phyloP scores from a whole-genome alignment of 192 early-diverging fungal genomes.

The Coemansia sp. region DNA sequence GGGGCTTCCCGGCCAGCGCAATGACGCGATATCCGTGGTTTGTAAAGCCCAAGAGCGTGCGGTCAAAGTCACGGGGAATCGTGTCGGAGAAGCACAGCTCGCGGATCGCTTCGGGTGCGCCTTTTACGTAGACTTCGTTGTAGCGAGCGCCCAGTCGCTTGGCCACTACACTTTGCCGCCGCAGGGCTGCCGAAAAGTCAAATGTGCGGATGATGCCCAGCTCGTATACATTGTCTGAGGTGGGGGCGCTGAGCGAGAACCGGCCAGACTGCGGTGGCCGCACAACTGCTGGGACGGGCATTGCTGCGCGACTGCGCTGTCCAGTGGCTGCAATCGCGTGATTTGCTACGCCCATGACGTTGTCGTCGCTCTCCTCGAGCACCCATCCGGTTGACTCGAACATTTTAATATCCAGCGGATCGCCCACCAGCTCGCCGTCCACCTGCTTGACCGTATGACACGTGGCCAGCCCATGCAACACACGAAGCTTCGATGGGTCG shows the following conservation, averaged over 20 bases:
- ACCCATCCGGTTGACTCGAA: slow-evolving; percentile 95
- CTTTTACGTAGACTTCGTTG: slow-evolving; percentile 86
- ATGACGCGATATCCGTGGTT: slow-evolving; percentile 98
- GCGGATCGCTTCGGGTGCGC: slow-evolving; percentile 94
- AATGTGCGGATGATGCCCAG: slow-evolving; percentile 83
- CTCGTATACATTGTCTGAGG: slow-evolving; percentile 53
- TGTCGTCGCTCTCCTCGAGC: slow-evolving; percentile 80
- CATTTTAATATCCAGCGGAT: slow-evolving; percentile 97
- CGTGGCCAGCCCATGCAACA: slow-evolving; percentile 69
- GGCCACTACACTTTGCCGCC: slow-evolving; percentile 92
- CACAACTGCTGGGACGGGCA: slow-evolving; percentile 77
- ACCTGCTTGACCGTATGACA: slow-evolving; percentile 90
- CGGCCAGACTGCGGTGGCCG: slow-evolving; percentile 74
- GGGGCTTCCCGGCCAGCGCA: slow-evolving; percentile 81
- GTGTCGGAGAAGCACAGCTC: slow-evolving; percentile 83
- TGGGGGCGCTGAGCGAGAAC: slow-evolving; percentile 50
- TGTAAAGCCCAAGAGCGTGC: slow-evolving; percentile 79
- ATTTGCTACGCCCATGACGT: slow-evolving; percentile 9
- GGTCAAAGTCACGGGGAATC: slow-evolving; percentile 81
- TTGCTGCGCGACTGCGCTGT: slow-evolving; percentile 1
- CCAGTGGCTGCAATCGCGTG: not conserved
- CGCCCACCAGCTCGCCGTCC: slow-evolving; percentile 84
- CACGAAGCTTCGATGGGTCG: slow-evolving; percentile 43
- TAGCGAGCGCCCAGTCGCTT: slow-evolving; percentile 61
- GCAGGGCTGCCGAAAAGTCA: slow-evolving; percentile 87